Evolutionary conservation across 306 rosid species (phyloP).

Genomic region (Argentina anserina): DNA sequence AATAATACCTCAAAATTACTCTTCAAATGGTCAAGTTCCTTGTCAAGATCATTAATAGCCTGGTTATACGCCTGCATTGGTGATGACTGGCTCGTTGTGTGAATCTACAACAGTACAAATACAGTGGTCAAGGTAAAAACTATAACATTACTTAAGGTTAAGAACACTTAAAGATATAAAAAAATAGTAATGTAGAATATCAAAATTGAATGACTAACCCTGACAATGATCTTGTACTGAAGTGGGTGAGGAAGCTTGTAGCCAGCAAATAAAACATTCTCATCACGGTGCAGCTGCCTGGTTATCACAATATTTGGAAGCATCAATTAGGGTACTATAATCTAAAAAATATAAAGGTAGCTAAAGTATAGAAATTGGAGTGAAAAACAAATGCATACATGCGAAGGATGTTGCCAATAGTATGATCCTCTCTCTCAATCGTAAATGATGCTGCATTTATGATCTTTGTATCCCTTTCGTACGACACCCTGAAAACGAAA

Average conservation of each 20-base stretch:
- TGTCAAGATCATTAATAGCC: conserved; percentile 85
- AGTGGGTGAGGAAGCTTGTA: conserved; percentile 97
- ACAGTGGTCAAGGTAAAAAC: conserved; percentile 1
- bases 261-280: conserved; percentile 78
- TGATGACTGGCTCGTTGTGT: conserved; percentile 87
- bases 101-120: conserved; percentile 51
- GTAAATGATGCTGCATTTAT: conserved; percentile 84
- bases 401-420: conserved; percentile 83
- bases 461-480: conserved; percentile 91
- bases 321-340: conserved; percentile 5
- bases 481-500: conserved; percentile 60
- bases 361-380: neutral
- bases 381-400: conserved; percentile 39
- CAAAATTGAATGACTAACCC: conserved; percentile 48
- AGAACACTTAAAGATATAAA: neutral
- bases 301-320: neutral
- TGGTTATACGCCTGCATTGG: conserved; percentile 97
- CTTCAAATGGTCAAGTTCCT: conserved; percentile 77
- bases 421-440: conserved; percentile 89
- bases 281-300: conserved; percentile 88
- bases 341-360: neutral
- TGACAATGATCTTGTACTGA: conserved; percentile 75
- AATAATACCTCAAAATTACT: conserved; percentile 60
- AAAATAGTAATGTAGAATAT: neutral
- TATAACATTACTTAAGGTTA: conserved; percentile 6